Base-by-base conservation (phyloP, 805 yeast genomes). In the Cyberlindnera maritima region DNA sequence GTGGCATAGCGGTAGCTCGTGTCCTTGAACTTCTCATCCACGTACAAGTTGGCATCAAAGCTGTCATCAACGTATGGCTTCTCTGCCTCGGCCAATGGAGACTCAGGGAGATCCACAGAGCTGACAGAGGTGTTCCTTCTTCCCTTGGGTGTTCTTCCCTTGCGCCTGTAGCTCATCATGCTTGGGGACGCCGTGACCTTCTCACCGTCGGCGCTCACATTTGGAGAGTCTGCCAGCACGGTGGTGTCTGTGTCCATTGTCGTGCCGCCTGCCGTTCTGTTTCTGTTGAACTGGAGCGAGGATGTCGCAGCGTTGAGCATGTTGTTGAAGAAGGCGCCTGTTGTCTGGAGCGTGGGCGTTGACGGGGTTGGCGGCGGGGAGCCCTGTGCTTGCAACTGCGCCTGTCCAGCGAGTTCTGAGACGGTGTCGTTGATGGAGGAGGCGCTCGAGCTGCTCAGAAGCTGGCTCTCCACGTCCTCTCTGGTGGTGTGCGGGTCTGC, bases 1-100 rank as follows among this genome's bases (percentile, higher is more conserved):
- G 82, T 69, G 1, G 97, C 89, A 59, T 74, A 86, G 43, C 82
- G 71, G 59, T 79, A 83, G 13, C 67, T 71, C 0, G 92, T 80
- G 49, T 75, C 80, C 29, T 74, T 66, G 57, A 69, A 84, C 49
- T 69, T 73, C 53, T 83, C 88, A 43, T 78, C 83, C 7, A 73
- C 72, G 57, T 83, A 85, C 8, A 76, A 58, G 44, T 68, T 74
- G 4, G 68, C 58, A 41, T 68, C 65, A 36, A 53, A 64, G 2
- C 41, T 2, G 10, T 37, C 52, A 13, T 48, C 37, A 3, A 28
- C 13, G 36, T 47, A 36, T 4, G 47, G 47, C 39, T 36, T 40
- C 17, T 44, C 46, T 2, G 35, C 46, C 32, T 48, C 48, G 1
- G 40, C 41, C 36, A 61, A 23, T 3, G 63, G 65, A 4, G 65